Percentiles rank a stretch among this genome's conserved stretches.
Conservation (phyloP, 1,139 yeast genomes). For the Trichomonascaceae sp. region DNA sequence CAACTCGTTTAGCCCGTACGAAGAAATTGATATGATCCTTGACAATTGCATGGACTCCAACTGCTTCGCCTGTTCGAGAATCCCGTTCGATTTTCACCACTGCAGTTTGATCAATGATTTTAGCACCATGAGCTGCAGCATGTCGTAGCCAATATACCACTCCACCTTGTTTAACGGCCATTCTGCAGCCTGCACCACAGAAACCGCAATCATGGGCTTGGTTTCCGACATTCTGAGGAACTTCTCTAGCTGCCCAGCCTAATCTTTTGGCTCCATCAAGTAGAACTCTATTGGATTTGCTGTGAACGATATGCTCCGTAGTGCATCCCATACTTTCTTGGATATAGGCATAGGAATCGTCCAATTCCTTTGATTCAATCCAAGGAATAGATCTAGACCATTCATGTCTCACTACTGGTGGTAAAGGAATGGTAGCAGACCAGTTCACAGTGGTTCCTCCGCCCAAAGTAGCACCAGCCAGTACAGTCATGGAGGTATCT, state of each 20-base stretch:
- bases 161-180: conserved; percentile 53
- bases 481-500: conserved; percentile 36
- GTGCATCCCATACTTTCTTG: conserved; percentile 49
- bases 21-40: conserved; percentile 32
- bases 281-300: conserved; percentile 43
- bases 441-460: conserved; percentile 60
- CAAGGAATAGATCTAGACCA: conserved; percentile 47
- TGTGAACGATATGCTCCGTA: conserved; percentile 40
- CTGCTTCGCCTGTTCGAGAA: conserved; percentile 43
- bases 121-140: conserved; percentile 45
- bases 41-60: conserved; percentile 26
- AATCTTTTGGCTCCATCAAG: conserved; percentile 45
- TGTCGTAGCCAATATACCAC: conserved; percentile 48
- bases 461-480: conserved; percentile 55
- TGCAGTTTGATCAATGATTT: conserved; percentile 44
- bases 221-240: conserved; percentile 49
- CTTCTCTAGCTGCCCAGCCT: conserved; percentile 40
- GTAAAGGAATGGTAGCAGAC: conserved; percentile 54
- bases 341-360: conserved; percentile 45
- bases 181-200: conserved; percentile 50
- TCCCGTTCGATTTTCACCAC: conserved; percentile 40
- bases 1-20: conserved; percentile 27
- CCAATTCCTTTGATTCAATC: conserved; percentile 43
- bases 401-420: conserved; percentile 49
- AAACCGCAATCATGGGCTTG: conserved; percentile 48